Base-by-base conservation (phyloP, 495 filamentous ascomycete genomes). In the Hypoxylon fragiforme region DNA sequence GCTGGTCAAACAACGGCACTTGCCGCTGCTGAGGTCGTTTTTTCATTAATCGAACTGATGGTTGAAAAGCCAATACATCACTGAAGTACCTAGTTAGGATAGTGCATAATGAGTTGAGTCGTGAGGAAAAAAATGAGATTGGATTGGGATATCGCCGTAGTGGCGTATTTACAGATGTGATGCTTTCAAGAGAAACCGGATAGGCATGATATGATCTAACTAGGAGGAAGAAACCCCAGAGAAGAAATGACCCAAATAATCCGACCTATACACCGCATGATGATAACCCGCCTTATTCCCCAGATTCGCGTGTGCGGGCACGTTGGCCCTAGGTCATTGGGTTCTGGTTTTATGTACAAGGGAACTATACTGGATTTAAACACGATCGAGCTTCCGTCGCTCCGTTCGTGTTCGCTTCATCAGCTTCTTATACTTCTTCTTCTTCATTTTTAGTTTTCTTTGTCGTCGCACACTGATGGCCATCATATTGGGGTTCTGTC, bases 341-440 rank as follows among this genome's bases (percentile, higher is more conserved):
- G 43, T 15, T 12, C 39, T 43, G 31, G 15, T 63, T 42, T 49
- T 63, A 58, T 63, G 48, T 63, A 63, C 59, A 58, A 31, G 44
- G 37, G 38, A 26, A 13, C 38, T 21, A 43, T 34, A n/a, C n/a
- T n/a, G n/a, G n/a, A n/a, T 47, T 76, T 72, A 78, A 62, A 74
- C 57, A 7, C 83, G 72, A 64, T 96, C 94, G 65, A 95, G 77
- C 75, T 89, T 94, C 63, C 91, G 84, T 69, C 95, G 85, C 77
- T 90, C 65, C 66, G 90, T 95, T 66, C 92, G 82, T 63, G 95
- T 99, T 73, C 83, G 80, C 78, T 82, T 86, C 88, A 95, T 89
- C 54, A 99, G 79, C 83, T 97, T 97, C 92, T 96, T 97, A 71
- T 95, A 95, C 83, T 98, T 98, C 78, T 97, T 92, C 81, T 97